Conservation (phyloP, 148 eudicot genomes). For the Rhododendron ferrugineum region DNA sequence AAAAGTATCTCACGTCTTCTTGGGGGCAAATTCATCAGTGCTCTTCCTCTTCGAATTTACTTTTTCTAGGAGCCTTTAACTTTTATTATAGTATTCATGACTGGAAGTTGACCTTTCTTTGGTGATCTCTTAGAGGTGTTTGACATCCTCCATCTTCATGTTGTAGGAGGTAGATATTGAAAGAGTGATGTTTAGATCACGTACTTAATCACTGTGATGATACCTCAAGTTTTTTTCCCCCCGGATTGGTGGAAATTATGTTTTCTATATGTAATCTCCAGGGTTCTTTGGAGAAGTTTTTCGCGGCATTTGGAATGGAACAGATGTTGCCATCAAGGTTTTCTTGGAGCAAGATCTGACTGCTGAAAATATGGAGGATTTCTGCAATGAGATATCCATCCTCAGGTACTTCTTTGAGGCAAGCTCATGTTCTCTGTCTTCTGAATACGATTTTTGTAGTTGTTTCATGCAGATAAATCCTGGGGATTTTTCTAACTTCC, state of each 20-base stretch:
- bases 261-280: slow-evolving; percentile 13
- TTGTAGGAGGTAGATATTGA: neutral
- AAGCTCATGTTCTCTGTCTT: slow-evolving; percentile 2
- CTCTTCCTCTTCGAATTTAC: neutral
- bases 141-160: neutral
- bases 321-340: slow-evolving; percentile 94
- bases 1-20: neutral
- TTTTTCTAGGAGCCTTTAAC: neutral
- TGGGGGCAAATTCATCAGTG: neutral
- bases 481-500: slow-evolving; percentile 23
- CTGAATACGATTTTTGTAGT: neutral
- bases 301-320: slow-evolving; percentile 96
- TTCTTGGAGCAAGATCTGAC: slow-evolving; percentile 98
- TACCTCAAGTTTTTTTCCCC: neutral
- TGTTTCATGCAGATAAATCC: neutral
- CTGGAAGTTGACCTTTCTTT: neutral
- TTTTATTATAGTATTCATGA: neutral
- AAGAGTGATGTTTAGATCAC: neutral
- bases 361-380: slow-evolving; percentile 95
- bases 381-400: slow-evolving; percentile 95
- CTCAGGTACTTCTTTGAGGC: slow-evolving; percentile 50
- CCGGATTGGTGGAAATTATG: neutral
- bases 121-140: neutral
- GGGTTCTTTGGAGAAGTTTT: slow-evolving; percentile 99
- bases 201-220: neutral